A percentile compares a stretch with the other conserved stretches of the same genome.
Evolutionary conservation across 2,329 filamentous ascomycete species (phyloP).

Genomic region (Penicillium sp.): DNA sequence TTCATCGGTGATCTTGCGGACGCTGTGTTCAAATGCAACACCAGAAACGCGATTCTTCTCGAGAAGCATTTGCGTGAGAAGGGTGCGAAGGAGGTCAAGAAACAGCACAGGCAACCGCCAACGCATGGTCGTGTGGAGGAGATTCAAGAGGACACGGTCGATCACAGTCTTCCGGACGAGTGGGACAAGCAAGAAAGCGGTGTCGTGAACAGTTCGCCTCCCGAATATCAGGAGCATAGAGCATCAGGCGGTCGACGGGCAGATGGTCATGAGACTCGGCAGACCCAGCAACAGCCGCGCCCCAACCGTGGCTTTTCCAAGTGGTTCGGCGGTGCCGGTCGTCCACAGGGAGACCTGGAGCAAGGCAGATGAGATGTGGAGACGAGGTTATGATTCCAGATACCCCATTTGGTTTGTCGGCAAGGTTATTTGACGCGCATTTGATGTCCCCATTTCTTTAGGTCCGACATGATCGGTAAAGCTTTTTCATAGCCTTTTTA

Average conservation of each 20-base stretch:
- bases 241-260: slow-evolving; percentile 13
- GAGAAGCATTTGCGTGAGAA: slow-evolving; percentile 46
- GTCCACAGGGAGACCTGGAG: slow-evolving; percentile 29
- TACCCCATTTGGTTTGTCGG: slow-evolving; percentile 10
- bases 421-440: not conserved
- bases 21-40: slow-evolving; percentile 50
- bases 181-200: slow-evolving; percentile 36
- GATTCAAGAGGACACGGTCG: slow-evolving; percentile 18
- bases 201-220: slow-evolving; percentile 23
- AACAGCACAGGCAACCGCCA: slow-evolving; percentile 18
- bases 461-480: not conserved
- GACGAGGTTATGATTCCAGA: slow-evolving; percentile 3
- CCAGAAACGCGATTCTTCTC: slow-evolving; percentile 46
- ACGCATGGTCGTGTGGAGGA: not conserved
- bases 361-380: slow-evolving; percentile 20
- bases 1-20: slow-evolving; percentile 51
- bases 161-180: slow-evolving; percentile 40
- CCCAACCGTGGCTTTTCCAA: slow-evolving; percentile 24
- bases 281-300: slow-evolving; percentile 15
- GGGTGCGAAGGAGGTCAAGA: slow-evolving; percentile 33
- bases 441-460: not conserved
- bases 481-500: not conserved
- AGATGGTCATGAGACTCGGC: slow-evolving; percentile 5
- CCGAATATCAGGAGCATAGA: slow-evolving; percentile 20
- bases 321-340: slow-evolving; percentile 32